Percentiles rank a stretch among this genome's conserved stretches.
Evolutionary conservation across 148 eudicot genomes (phyloP).

Genomic region (Rhododendron ovatum): DNA sequence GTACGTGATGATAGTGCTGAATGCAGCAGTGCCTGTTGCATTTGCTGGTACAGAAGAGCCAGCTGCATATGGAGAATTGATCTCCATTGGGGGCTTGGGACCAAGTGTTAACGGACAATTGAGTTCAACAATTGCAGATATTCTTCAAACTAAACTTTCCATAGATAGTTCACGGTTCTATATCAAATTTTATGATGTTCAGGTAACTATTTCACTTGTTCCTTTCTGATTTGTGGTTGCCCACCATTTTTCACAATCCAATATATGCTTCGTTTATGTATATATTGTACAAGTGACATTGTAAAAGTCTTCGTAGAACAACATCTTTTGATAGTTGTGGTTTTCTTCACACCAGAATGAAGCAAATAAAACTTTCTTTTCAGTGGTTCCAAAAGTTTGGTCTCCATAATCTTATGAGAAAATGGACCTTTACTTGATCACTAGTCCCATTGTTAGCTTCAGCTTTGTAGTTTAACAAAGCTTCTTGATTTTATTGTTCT

Average conservation of each 20-base stretch:
- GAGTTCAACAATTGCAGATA: conserved; percentile 77
- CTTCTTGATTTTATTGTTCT: not conserved
- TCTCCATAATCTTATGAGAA: not conserved
- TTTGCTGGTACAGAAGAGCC: conserved; percentile 95
- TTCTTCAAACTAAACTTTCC: conserved; percentile 80
- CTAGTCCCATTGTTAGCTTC: not conserved
- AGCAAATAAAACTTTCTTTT: not conserved
- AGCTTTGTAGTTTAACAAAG: not conserved
- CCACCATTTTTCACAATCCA: not conserved
- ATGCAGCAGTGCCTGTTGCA: conserved; percentile 80
- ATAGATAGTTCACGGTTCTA: conserved; percentile 73
- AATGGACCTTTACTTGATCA: not conserved
- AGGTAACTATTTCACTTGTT: conserved; percentile 28
- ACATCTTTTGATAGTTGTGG: not conserved
- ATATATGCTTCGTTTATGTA: not conserved
- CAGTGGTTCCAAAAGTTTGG: not conserved
- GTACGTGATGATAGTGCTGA: conserved; percentile 91
- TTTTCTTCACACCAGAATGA: not conserved
- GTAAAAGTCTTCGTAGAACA: not conserved
- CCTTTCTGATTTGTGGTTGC: not conserved
- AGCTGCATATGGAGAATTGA: conserved; percentile 85
- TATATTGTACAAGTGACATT: not conserved
- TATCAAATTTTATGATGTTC: conserved; percentile 81
- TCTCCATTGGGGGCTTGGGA: conserved; percentile 82
- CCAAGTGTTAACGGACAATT: conserved; percentile 76